Conservation (phyloP, 345 rosid species). For the Acer yangbiense region DNA sequence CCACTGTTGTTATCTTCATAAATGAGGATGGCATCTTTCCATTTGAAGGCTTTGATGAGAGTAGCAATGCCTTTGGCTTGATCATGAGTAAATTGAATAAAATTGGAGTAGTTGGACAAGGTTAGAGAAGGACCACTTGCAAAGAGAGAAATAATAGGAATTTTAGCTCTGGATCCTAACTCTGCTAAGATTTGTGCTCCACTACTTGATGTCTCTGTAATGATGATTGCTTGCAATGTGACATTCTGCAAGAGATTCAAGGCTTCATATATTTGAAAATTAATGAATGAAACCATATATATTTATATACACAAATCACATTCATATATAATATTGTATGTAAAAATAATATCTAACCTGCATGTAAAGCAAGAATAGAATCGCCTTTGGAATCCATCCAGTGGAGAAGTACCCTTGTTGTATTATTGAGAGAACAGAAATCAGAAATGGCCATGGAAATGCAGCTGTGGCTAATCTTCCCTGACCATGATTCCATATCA, state of each 20-base stretch:
- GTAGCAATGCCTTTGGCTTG: constrained; percentile 28
- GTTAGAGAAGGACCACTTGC: no score
- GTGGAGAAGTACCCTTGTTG: neutral
- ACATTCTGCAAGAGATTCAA: neutral
- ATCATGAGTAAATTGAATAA: constrained; percentile 28
- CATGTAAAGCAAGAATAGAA: neutral
- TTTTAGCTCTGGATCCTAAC: neutral
- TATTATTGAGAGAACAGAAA: neutral
- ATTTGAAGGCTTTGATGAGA: constrained; percentile 24
- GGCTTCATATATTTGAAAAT: neutral
- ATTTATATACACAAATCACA: no score
- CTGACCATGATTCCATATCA: neutral
- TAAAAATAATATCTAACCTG: no score
- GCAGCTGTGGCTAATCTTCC: neutral
- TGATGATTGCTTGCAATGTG: neutral
- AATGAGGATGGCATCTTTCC: constrained; percentile 31
- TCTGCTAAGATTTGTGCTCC: neutral
- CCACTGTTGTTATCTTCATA: constrained; percentile 30
- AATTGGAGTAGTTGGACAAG: neutral
- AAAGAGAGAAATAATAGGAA: no score
- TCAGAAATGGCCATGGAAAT: neutral
- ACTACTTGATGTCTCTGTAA: neutral
- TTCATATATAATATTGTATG: no score
- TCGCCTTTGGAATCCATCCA: neutral
- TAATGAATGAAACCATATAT: neutral